Conservation (phyloP, 202 grass and related monocot genomes). For the Digitaria exilis region DNA sequence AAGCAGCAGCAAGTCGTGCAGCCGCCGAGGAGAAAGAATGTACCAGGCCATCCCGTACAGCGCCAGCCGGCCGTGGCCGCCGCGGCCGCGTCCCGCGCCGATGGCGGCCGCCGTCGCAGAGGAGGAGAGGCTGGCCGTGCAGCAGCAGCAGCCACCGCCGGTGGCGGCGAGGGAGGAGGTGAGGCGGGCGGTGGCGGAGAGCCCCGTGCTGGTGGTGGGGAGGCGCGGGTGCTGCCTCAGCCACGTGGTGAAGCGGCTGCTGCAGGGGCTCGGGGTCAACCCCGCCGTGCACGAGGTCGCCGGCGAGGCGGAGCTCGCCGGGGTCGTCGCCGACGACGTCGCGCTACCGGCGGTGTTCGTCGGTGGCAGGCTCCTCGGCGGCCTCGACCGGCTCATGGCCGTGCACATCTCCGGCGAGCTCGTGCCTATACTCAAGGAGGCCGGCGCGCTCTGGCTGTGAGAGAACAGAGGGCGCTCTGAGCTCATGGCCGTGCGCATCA, state of each 20-base stretch:
- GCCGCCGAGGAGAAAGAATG: constrained; percentile 39
- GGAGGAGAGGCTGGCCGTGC: not conserved
- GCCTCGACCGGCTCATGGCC: constrained; percentile 89
- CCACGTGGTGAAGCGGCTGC: constrained; percentile 85
- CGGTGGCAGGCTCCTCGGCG: constrained; percentile 71
- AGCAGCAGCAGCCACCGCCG: not conserved
- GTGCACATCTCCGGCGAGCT: constrained; percentile 97
- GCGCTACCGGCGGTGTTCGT: constrained; percentile 81
- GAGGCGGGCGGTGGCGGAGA: constrained; percentile 68
- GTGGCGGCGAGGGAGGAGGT: constrained; percentile 7
- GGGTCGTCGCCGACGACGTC: constrained; percentile 12
- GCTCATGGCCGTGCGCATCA: not conserved
- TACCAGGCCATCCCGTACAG: constrained; percentile 80
- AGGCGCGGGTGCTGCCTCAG: constrained; percentile 80
- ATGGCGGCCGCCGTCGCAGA: not conserved
- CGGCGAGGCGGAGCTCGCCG: constrained; percentile 53
- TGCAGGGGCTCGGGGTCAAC: constrained; percentile 96
- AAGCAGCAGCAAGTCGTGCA: not conserved
- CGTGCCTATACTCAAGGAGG: constrained; percentile 90
- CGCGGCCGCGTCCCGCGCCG: not conserved
- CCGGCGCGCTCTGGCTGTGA: constrained; percentile 92
- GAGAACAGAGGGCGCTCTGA: not conserved
- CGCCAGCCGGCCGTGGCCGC: constrained; percentile 55
- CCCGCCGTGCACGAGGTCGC: constrained; percentile 75
- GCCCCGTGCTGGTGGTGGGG: constrained; percentile 77